Evolutionary conservation across 495 filamentous ascomycete genomes (phyloP).

Genomic region (Penicillium canescens): DNA sequence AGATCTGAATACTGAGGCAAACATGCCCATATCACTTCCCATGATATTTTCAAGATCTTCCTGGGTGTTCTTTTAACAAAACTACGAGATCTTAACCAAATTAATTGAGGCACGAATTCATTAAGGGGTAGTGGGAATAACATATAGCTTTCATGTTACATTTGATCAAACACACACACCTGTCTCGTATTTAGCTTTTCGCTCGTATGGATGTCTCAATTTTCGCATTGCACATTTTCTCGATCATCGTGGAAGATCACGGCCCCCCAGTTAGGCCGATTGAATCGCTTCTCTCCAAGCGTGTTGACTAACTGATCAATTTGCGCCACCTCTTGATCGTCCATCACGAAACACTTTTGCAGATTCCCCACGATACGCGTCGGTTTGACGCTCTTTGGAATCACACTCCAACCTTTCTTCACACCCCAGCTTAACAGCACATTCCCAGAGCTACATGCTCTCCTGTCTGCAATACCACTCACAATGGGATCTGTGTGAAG

Average conservation of each 20-base stretch:
- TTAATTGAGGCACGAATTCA: too few species aligned
- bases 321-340: conserved; percentile 47
- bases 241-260: conserved; percentile 29
- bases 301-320: conserved; percentile 41
- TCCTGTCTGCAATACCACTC: conserved; percentile 48
- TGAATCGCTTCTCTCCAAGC: conserved; percentile 26
- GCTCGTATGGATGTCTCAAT: too few species aligned
- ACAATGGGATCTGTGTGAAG: conserved; percentile 58
- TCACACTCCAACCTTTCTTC: conserved; percentile 54
- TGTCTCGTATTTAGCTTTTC: too few species aligned
- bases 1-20: too few species aligned
- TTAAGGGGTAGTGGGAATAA: too few species aligned
- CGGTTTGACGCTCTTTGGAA: conserved; percentile 59
- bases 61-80: too few species aligned
- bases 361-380: conserved; percentile 51
- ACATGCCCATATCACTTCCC: too few species aligned
- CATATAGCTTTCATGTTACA: too few species aligned
- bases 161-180: too few species aligned
- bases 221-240: conserved; percentile 11
- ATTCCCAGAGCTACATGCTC: conserved; percentile 59
- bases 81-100: too few species aligned
- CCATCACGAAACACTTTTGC: conserved; percentile 53
- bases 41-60: too few species aligned
- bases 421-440: conserved; percentile 62
- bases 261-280: conserved; percentile 30